A percentile compares a stretch with the other conserved stretches of the same genome.
Evolutionary conservation across 495 filamentous ascomycete genomes (phyloP).

Genomic region (Clohesyomyces aquaticus): DNA sequence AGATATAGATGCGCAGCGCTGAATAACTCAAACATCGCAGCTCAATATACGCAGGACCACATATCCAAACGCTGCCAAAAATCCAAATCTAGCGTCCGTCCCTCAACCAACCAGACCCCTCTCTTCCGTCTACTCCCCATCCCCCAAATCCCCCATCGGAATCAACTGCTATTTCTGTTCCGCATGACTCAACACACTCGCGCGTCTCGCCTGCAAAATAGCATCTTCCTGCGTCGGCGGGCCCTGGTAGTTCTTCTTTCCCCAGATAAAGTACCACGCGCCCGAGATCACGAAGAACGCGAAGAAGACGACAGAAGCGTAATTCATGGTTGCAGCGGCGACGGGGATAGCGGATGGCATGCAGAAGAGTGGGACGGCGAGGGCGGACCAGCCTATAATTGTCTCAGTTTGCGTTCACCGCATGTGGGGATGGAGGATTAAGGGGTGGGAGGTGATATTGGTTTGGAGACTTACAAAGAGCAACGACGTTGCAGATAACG

Average conservation of each 20-base stretch:
- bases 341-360: constrained; percentile 53
- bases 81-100: too few species aligned
- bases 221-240: constrained; percentile 49
- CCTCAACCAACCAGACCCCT: too few species aligned
- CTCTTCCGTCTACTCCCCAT: too few species aligned
- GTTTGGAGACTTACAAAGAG: constrained; percentile 53
- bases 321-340: constrained; percentile 54
- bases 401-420: neutral
- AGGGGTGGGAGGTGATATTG: neutral
- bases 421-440: neutral
- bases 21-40: too few species aligned
- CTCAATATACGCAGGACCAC: too few species aligned
- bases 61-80: too few species aligned
- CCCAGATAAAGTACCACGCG: constrained; percentile 71
- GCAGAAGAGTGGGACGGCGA: constrained; percentile 64
- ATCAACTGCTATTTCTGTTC: neutral
- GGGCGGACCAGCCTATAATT: constrained; percentile 59
- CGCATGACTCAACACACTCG: constrained; percentile 22
- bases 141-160: too few species aligned
- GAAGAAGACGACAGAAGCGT: constrained; percentile 67
- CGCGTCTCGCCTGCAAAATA: constrained; percentile 31
- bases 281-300: constrained; percentile 60
- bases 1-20: too few species aligned
- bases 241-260: constrained; percentile 70
- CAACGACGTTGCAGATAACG: constrained; percentile 58